A percentile compares a stretch with the other conserved stretches of the same genome.
phyloP scores from a whole-genome alignment of 495 filamentous ascomycete species.

The Zalerion maritima region DNA sequence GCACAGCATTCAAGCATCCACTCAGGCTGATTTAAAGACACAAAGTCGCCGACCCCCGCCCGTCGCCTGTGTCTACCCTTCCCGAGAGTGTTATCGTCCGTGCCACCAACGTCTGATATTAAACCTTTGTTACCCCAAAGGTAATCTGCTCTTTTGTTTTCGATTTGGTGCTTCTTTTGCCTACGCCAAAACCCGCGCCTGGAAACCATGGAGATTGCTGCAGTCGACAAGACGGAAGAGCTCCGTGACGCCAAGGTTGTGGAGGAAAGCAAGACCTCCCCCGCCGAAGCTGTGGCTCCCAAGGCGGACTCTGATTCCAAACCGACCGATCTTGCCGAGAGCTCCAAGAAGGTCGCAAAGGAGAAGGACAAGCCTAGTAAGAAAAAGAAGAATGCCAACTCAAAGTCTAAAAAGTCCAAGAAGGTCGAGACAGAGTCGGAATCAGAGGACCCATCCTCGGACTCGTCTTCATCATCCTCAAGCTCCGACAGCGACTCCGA shows the following conservation, averaged over 20 bases:
- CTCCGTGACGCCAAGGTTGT: conserved; percentile 9
- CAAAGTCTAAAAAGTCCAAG: conserved; percentile 24
- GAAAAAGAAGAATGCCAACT: conserved; percentile 23
- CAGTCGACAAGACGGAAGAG: conserved; percentile 3
- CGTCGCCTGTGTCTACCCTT: too few species aligned
- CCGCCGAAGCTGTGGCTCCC: conserved; percentile 10
- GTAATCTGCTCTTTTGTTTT: too few species aligned
- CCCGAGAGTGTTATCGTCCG: conserved; percentile 13
- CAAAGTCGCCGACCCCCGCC: too few species aligned
- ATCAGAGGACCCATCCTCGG: conserved; percentile 15
- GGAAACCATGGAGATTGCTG: neutral
- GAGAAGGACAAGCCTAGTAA: conserved; percentile 18
- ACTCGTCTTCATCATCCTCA: conserved; percentile 18
- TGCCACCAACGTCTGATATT: conserved; percentile 6
- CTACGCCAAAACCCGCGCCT: neutral
- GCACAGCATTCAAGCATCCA: too few species aligned
- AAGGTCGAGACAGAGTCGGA: conserved; percentile 21
- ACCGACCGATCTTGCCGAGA: conserved; percentile 9
- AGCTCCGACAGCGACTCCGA: too few species aligned
- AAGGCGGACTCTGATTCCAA: conserved; percentile 15
- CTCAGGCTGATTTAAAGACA: too few species aligned
- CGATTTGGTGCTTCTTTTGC: too few species aligned
- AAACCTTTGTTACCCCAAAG: neutral
- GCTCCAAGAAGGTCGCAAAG: conserved; percentile 21
- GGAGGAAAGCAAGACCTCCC: conserved; percentile 5